Evolutionary conservation across 2,329 filamentous ascomycete species (phyloP), one percentile per base, ranked within the genome.

Genomic region (Beauveria medogensis): DNA sequence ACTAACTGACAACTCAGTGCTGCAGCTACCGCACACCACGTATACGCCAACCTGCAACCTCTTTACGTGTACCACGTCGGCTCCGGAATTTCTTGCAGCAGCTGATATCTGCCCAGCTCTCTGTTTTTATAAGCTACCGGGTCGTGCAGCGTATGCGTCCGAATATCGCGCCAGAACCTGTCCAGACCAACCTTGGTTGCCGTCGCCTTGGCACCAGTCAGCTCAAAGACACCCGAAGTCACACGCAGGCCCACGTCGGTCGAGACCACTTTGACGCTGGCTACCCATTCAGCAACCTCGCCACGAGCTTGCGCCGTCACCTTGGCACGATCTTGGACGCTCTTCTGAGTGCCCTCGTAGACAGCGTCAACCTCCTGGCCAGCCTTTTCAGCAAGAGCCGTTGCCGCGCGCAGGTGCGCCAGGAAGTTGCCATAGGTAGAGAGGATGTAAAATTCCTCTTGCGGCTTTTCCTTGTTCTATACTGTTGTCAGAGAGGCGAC

Each of bases 121-220:
- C 81, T 71, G 61, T 86, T 84, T 77, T 88, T 88, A 66, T 87
- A 88, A 26, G 84, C 82, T 30, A 88, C 84, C 0, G 85, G 85
- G 69, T 88, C 86, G 71, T 88, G 85, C 66, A 89, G 69, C 0
- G 80, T 82, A 71, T 89, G 86, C 5, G 84, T 87, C 5, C 86
- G 71, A n/a, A 88, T 73, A 67, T 89, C 85, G 51, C 85, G 76
- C 84, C 84, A 88, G 70, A 85, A 88, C 1, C 85, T 74, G 72
- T 88, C 86, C 62, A 89, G 71, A 0, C 83, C 84, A 1, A 85
- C 79, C 65, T 80, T 86, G 59, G 74, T 73, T 0, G 79, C 78
- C 0, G 85, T 88, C 0, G 84, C 77, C 63, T 81, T 79, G 0
- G 83, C 77, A 0, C 82, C 85, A 0, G 84, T 85, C 5, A 86